Evolutionary conservation across 2,329 filamentous ascomycete genomes (phyloP), one percentile per base, ranked within the genome.

Genomic region (Fusarium buharicum): DNA sequence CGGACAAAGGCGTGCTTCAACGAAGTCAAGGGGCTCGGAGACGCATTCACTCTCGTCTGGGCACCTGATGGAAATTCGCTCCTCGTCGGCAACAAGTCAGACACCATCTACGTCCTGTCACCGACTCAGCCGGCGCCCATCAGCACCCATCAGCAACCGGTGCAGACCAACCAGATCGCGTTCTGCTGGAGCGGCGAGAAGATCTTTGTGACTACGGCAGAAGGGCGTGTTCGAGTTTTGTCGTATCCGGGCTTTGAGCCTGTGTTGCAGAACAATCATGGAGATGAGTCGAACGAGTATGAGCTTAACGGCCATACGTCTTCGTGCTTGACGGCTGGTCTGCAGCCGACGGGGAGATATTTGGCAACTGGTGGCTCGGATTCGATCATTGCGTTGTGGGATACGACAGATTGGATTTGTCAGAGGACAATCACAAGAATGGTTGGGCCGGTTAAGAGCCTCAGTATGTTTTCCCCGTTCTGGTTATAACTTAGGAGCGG

Each of bases 391-490:
- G 83, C 88, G 6, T 79, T 94, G 4, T 94, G 90, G 88, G 90
- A 93, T 69, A 93, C 90, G 4, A 82, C 83, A 36, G 87, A 91
- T 65, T 93, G 90, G 89, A 86, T 91, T 52, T 93, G 90, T 71
- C 84, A 88, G 69, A 84, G 88, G 58, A 92, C 90, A 1, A 80
- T 93, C 37, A 86, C 86, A 31, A 82, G 85, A 67, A 89, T 91
- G 79, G 82, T 84, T 10, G 89, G 89, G 2, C 86, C 90, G 4
- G 87, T 93, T 24, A 84, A 86, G 70, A 90, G 85, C 71, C 81
- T 93, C 53, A 86, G 84, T 86, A 74, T 59, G 83, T 77, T 43
- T 47, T 28, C 33, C 20, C 17, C 9, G 44, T n/a, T 20, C n/a
- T 28, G 2, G 12, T 6, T 14, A 31, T 41, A 20, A 18, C 18